Evolutionary conservation across 2,329 filamentous ascomycete genomes (phyloP), one percentile per base, ranked within the genome.

Genomic region (Xylaria sp.): DNA sequence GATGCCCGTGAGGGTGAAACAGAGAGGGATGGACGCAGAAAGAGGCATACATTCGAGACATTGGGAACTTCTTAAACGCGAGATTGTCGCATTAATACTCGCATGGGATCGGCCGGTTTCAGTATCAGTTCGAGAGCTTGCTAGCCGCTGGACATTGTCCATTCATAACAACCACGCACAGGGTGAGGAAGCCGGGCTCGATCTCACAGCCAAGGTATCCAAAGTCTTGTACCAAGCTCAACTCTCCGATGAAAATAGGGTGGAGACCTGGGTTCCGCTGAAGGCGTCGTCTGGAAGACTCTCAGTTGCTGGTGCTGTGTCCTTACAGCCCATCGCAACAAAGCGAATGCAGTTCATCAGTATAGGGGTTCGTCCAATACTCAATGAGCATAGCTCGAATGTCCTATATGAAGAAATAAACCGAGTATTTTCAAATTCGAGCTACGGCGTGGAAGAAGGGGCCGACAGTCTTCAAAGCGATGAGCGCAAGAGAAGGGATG

Each of bases 1-100:
- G 68, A 93, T 98, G 88, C 94, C 95, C 0, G 95, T 98, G 13
- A 90, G 95, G 15, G 91, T 97, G 32, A 97, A 96, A 78, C 92
- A 94, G 74, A 88, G 94, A 71, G 88, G 88, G 0, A 74, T 89
- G 2, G 81, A 83, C 72, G 78, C 84, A 48, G 82, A 88, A 75
- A 85, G 84, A 73, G 73, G 84, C 12, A 77, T 83, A 28, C 83
- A 90, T 57, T 80, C 86, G 23, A 91, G 86, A 72, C 86, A 92
- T 62, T 95, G 92, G 89, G 86, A 89, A 34, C 80, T 80, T 0
- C 80, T 97, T 18, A 86, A 88, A 70, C 85, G 82, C 59, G 81
- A 84, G 6, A 75, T 94, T 2, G 84, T 89, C 1, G 87, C 87
- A 1, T 78, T 97, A 2, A 78, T 97, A n/a, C 82, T 98, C 20